Conservation (phyloP, 176 grass and related monocot genomes). For the Pontederia paniculata region DNA sequence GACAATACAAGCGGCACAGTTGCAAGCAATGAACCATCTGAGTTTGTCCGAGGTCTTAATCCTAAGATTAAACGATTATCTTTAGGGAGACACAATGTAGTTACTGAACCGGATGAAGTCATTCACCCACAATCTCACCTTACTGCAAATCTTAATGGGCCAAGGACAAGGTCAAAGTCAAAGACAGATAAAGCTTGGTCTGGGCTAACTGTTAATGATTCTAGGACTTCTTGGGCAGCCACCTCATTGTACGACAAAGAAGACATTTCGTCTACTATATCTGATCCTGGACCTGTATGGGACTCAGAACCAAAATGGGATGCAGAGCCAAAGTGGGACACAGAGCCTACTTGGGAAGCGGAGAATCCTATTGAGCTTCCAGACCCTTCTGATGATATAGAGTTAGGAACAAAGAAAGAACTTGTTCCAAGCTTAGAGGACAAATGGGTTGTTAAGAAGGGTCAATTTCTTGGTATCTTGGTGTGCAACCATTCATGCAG, state of each 20-base stretch:
- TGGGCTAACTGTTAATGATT: slow-evolving; percentile 37
- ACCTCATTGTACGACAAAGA: slow-evolving; percentile 75
- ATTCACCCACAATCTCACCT: slow-evolving; percentile 69
- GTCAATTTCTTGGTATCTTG: slow-evolving; percentile 77
- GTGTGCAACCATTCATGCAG: slow-evolving; percentile 84
- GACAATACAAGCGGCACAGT: slow-evolving; percentile 47
- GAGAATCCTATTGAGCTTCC: slow-evolving; percentile 25
- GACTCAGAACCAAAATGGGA: slow-evolving; percentile 82
- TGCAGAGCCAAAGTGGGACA: slow-evolving; percentile 66
- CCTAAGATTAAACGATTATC: slow-evolving; percentile 74
- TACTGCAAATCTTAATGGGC: slow-evolving; percentile 62
- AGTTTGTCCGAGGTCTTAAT: slow-evolving; percentile 75
- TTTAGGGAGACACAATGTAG: slow-evolving; percentile 64
- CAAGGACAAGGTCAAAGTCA: slow-evolving; percentile 81
- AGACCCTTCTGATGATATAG: slow-evolving; percentile 15
- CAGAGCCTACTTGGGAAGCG: slow-evolving; percentile 47
- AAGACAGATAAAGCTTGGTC: slow-evolving; percentile 49
- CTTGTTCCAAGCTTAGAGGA: slow-evolving; percentile 22
- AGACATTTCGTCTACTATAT: slow-evolving; percentile 87
- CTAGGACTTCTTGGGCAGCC: slow-evolving; percentile 52
- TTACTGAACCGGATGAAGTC: slow-evolving; percentile 93
- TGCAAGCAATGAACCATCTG: slow-evolving; percentile 76
- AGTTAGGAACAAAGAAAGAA: slow-evolving; percentile 8
- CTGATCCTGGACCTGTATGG: slow-evolving; percentile 93
- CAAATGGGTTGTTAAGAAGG: slow-evolving; percentile 50